Evolutionary conservation across 164 flowering plant genomes (phyloP).

Genomic region (Warburgia ugandensis): DNA sequence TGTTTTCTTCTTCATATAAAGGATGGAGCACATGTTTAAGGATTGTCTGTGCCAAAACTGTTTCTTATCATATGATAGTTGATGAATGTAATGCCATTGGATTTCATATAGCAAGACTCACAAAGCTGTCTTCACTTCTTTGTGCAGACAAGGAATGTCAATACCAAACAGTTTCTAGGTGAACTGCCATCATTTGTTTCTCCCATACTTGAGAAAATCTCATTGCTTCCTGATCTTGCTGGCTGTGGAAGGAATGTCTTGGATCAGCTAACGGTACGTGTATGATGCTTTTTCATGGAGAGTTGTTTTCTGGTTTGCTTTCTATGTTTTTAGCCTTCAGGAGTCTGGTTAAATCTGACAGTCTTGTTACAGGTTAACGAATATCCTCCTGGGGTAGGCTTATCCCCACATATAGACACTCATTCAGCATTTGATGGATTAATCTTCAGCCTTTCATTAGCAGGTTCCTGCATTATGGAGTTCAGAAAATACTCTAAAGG

Average conservation of each 20-base stretch:
- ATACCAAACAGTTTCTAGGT: conserved; percentile 57
- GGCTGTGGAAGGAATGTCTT: conserved; percentile 20
- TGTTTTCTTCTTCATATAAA: no score
- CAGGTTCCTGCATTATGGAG: conserved; percentile 97
- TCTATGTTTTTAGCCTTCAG: background rate
- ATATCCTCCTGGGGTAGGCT: conserved; percentile 85
- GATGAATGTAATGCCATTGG: background rate
- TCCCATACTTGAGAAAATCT: conserved; percentile 44
- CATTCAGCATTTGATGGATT: conserved; percentile 92
- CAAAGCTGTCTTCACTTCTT: conserved; percentile 4
- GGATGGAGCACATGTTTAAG: no score
- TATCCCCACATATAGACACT: conserved; percentile 94
- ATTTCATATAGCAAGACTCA: background rate
- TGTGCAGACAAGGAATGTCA: conserved; percentile 74
- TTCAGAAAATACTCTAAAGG: conserved; percentile 74
- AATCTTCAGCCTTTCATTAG: conserved; percentile 91
- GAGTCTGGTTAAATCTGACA: background rate
- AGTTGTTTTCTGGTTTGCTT: background rate
- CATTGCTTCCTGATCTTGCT: conserved; percentile 27
- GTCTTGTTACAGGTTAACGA: conserved; percentile 70
- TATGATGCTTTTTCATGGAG: background rate
- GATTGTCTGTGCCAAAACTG: no score
- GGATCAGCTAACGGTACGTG: conserved; percentile 83
- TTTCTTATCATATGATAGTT: background rate
- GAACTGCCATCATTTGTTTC: conserved; percentile 75